Percentiles rank a stretch among this genome's conserved stretches.
Conservation (phyloP, 768 basidiomycete species). For the Solioccasus polychromus region DNA sequence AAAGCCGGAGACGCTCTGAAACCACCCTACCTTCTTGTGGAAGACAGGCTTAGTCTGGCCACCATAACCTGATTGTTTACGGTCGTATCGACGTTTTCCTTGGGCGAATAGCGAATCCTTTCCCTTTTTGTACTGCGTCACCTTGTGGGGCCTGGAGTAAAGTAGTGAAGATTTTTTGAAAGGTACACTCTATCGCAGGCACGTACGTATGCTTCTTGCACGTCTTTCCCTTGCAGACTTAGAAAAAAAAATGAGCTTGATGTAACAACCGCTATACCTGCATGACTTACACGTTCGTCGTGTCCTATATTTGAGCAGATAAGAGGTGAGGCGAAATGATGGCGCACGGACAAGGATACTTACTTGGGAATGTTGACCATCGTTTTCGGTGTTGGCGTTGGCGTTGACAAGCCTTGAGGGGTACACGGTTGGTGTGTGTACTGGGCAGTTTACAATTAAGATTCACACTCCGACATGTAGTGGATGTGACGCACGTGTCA, state of each 20-base stretch:
- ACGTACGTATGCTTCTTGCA: conserved; percentile 97
- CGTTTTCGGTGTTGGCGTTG: conserved; percentile 31
- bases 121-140: conserved; percentile 99
- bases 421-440: conserved; percentile 12
- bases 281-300: conserved; percentile 86
- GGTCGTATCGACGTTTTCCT: conserved; percentile 99
- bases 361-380: conserved; percentile 98
- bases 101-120: conserved; percentile 97
- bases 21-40: conserved; percentile 85
- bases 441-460: conserved; percentile 22
- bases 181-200: neutral
- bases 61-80: conserved; percentile 98
- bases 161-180: neutral
- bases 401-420: conserved; percentile 12
- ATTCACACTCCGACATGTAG: conserved; percentile 26
- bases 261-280: neutral
- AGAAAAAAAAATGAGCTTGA: conserved; percentile 7
- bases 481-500: too few species aligned
- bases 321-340: conserved; percentile 8
- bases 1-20: neutral
- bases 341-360: conserved; percentile 34
- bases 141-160: conserved; percentile 86
- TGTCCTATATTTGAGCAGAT: conserved; percentile 51
- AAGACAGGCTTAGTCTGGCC: conserved; percentile 99
- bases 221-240: conserved; percentile 93